Base-by-base conservation (phyloP, 2,329 filamentous ascomycete species). In the Pseudogymnoascus sp. region DNA sequence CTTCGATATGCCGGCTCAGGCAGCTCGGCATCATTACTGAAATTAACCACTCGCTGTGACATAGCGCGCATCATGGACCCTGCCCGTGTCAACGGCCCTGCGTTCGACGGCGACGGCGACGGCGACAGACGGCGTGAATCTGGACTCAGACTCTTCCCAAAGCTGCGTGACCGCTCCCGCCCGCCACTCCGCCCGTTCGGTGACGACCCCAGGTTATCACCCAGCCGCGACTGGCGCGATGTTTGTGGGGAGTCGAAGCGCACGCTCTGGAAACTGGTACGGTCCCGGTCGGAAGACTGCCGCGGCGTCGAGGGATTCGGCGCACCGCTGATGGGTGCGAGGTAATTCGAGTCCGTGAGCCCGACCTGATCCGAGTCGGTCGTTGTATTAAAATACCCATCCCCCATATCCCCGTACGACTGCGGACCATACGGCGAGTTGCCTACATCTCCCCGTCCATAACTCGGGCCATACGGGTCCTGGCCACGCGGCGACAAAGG, bases 41-140 rank as follows among this genome's bases (percentile, higher is more conserved):
- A 84, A 72, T 97, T 97, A 72, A 99, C 95, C 63, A 99, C 93
- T 79, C 95, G 91, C 77, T 97, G 93, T 34, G 96, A 97, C 86
- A 99, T 96, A 66, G 86, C 86, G 68, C 89, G 84, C 75, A 93
- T 85, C 69, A 92, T 90, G 7, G 89, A 90, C 51, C 89, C 85
- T 66, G 89, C 89, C 69, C 86, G 81, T 23, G 82, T 84, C 62
- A 93, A 75, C 16, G 89, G 87, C 26, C 83, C 83, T 10, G 84
- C 81, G 7, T 83, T 81, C 16, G 86, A 87, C 1, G 84, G 79
- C 1, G 87, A 86, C 40, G 87, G 79, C 47, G 88, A 88, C 51
- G 82, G 78, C 62, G 80, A 79, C 62, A 73, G 72, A 65, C 77
- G 64, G 47, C 67, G 75, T 23, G 80, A 80, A 18, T 76, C 78